Evolutionary conservation across 2,329 filamentous ascomycete species (phyloP), one percentile per base, ranked within the genome.

Genomic region (Fragosphaeria purpurea): DNA sequence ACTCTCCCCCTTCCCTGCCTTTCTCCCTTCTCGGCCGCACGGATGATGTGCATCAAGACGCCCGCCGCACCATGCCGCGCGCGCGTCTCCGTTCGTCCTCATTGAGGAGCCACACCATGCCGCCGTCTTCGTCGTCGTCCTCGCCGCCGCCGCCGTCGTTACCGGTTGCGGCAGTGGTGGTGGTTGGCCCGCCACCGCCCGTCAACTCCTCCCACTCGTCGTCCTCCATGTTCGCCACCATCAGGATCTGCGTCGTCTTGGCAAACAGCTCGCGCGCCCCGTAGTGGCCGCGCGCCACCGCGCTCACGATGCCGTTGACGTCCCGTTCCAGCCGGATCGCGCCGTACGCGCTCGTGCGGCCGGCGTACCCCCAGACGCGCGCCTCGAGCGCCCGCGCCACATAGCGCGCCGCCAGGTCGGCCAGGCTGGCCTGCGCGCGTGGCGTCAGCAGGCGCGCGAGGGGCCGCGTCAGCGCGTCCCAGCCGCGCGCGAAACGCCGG

Each of bases 151-250:
- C 41, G 73, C 67, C 38, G 70, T 74, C 35, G 72, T 67, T 41
- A 74, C 68, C 6, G 66, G 61, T 40, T 68, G 64, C 40, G 12
- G 33, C 48, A 11, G 31, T 45, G 6, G 6, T 42, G n/a, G 9
- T 44, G 31, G 4, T 22, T n/a, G 9, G 46, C 33, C 37, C 53
- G 13, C 35, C 43, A n/a, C 6, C 52, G 13, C 47, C 52, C 31
- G 41, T 52, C 8, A 90, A 67, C 65, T 93, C 88, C 45, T 91
- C 86, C 86, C 89, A 95, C 67, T 96, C 91, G 52, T 96, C 90
- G 37, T 93, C 87, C 63, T 96, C 90, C 88, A 96, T 94, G 59
- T 90, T 91, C 63, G 91, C 82, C 12, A 95, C 80, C 73, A 94
- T 80, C 51, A 86, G 80, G 59, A 95, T 83, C 73, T 96, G 88